A percentile compares a stretch with the other conserved stretches of the same genome.
phyloP scores from a whole-genome alignment of 345 rosid genomes.

The Syzygium aqueum region DNA sequence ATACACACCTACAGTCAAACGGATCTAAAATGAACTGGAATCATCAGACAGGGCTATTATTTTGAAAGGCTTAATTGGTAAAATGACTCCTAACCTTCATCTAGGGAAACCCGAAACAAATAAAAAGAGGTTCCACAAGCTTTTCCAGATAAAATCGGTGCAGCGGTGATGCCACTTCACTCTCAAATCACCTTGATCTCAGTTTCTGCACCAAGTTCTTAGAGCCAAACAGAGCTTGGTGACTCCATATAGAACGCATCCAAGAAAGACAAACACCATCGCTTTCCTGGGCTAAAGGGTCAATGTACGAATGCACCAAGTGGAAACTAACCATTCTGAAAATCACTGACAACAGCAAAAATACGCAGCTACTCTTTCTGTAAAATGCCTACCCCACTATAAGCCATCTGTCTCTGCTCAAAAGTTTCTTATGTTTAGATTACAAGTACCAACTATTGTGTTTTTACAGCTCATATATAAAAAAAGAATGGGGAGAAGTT shows the following conservation, averaged over 20 bases:
- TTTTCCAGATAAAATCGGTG: background rate
- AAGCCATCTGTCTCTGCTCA: background rate
- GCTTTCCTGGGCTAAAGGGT: background rate
- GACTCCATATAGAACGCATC: background rate
- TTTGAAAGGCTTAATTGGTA: background rate
- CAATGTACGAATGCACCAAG: background rate
- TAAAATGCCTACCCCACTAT: background rate
- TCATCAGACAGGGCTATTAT: background rate
- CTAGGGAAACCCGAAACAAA: background rate
- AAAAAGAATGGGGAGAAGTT: background rate
- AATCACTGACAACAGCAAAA: background rate
- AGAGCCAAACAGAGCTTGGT: background rate
- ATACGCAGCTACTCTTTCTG: background rate
- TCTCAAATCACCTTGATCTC: background rate
- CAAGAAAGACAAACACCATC: background rate
- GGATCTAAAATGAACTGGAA: background rate
- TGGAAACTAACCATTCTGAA: background rate
- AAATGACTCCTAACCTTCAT: background rate
- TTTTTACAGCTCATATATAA: background rate
- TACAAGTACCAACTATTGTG: background rate
- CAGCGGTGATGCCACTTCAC: background rate
- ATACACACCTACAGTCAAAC: background rate
- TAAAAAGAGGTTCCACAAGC: background rate
- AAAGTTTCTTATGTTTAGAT: background rate
- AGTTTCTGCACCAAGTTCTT: background rate